phyloP scores from a whole-genome alignment of 129 eudicot genomes.

The Flaveria trinervia region DNA sequence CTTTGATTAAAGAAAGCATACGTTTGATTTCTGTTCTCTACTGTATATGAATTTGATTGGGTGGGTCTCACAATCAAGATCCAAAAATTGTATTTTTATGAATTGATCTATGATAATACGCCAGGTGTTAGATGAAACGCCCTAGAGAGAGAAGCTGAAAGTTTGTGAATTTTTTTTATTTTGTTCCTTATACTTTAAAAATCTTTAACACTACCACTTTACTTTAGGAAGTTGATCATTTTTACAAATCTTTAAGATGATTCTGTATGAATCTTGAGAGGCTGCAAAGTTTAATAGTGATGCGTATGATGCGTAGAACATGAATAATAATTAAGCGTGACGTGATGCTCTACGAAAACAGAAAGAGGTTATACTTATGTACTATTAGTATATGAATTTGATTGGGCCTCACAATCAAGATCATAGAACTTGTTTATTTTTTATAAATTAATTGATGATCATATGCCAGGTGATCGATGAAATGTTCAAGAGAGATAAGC shows the following conservation, averaged over 20 bases:
- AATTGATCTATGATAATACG: not conserved
- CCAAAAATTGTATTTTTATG: too few species aligned
- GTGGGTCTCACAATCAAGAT: not conserved
- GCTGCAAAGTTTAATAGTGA: not conserved
- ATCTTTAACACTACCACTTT: not conserved
- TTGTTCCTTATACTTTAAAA: not conserved
- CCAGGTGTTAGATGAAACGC: not conserved
- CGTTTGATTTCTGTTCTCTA: not conserved
- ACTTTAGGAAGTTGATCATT: not conserved
- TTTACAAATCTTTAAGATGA: not conserved
- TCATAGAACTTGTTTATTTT: too few species aligned
- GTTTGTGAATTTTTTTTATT: not conserved
- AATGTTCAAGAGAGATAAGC: conserved; percentile 1
- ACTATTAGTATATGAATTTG: not conserved
- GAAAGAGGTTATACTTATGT: not conserved
- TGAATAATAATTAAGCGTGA: too few species aligned
- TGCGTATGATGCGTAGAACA: too few species aligned
- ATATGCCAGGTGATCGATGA: not conserved
- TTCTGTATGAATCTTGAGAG: not conserved
- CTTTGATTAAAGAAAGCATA: not conserved
- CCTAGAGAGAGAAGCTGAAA: not conserved
- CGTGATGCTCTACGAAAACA: too few species aligned
- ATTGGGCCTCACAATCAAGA: not conserved
- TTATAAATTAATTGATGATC: not conserved
- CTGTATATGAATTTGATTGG: not conserved